Conservation (phyloP, 371 early-diverging fungal genomes). For the Synchytrium microbalum region DNA sequence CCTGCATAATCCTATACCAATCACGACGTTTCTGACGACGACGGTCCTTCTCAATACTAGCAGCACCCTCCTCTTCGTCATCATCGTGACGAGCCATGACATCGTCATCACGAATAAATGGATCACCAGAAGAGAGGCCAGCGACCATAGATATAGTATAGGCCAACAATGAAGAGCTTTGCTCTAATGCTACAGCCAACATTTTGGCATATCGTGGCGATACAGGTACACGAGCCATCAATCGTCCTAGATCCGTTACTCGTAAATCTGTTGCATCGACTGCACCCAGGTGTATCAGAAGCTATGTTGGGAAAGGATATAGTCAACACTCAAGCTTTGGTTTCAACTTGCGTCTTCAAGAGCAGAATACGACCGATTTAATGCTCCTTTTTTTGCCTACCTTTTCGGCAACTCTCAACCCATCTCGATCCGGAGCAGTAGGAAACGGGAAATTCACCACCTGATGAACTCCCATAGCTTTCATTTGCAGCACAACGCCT, state of each 20-base stretch:
- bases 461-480: conserved; percentile 71
- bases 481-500: conserved; percentile 65
- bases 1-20: conserved; percentile 34
- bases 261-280: conserved; percentile 38
- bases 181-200: conserved; percentile 69
- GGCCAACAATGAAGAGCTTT: conserved; percentile 69
- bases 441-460: conserved; percentile 70
- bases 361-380: conserved; percentile 10
- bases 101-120: conserved; percentile 44
- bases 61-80: conserved; percentile 16
- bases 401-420: conserved; percentile 28
- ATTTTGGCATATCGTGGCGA: conserved; percentile 91
- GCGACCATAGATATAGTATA: conserved; percentile 86
- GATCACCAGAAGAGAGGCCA: conserved; percentile 86
- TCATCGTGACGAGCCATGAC: conserved; percentile 24
- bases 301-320: neutral
- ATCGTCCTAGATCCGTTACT: conserved; percentile 81
- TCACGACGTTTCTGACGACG: conserved; percentile 23
- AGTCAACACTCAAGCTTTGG: neutral
- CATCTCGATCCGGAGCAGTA: conserved; percentile 44
- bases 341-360: conserved; percentile 1
- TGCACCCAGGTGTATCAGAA: conserved; percentile 37
- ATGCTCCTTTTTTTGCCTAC: conserved; percentile 5
- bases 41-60: conserved; percentile 11
- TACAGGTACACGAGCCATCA: conserved; percentile 90